These are phyloP conservation scores for Schwanniomyces sp. DNA, from an alignment of 805 yeast genomes.

Conservation along the genomic window DNA sequence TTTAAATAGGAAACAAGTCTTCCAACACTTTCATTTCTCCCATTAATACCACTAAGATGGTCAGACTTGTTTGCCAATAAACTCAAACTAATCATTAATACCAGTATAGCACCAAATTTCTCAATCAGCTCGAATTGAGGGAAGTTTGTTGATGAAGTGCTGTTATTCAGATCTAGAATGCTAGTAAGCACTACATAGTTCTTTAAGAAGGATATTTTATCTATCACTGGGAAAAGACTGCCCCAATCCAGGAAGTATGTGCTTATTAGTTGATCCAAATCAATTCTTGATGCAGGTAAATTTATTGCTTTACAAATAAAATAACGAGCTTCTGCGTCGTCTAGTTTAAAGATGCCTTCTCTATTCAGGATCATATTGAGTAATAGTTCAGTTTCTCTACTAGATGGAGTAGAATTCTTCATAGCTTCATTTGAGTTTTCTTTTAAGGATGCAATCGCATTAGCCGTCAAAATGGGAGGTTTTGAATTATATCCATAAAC, in stretches of 20 bases:
- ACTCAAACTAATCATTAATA: conserved; percentile 49
- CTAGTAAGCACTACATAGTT: conserved; percentile 52
- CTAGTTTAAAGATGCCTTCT: conserved; percentile 25
- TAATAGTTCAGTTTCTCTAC: conserved; percentile 9
- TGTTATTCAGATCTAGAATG: conserved; percentile 38
- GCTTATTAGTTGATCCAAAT: conserved; percentile 66
- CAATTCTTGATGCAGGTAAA: conserved; percentile 51
- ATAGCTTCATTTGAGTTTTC: conserved; percentile 30
- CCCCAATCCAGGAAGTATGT: conserved; percentile 81
- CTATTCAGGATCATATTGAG: conserved; percentile 26
- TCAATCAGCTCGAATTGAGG: conserved; percentile 39
- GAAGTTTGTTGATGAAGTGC: conserved; percentile 3
- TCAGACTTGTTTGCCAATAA: conserved; percentile 43
- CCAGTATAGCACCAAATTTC: conserved; percentile 55
- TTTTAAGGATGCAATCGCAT: conserved; percentile 68
- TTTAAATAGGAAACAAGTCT: conserved; percentile 27
- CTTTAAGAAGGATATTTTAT: conserved; percentile 63
- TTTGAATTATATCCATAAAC: conserved; percentile 70
- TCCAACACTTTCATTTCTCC: conserved; percentile 12
- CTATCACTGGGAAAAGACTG: conserved; percentile 64
- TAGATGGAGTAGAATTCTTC: conserved; percentile 1
- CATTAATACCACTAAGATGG: conserved; percentile 10
- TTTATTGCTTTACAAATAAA: conserved; percentile 37
- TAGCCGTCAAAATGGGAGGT: conserved; percentile 69
- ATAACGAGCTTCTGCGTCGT: conserved; percentile 39